Evolutionary conservation across 1,284 basidiomycete genomes (phyloP).

Genomic region (Anthracocystis panici-leucophaei): DNA sequence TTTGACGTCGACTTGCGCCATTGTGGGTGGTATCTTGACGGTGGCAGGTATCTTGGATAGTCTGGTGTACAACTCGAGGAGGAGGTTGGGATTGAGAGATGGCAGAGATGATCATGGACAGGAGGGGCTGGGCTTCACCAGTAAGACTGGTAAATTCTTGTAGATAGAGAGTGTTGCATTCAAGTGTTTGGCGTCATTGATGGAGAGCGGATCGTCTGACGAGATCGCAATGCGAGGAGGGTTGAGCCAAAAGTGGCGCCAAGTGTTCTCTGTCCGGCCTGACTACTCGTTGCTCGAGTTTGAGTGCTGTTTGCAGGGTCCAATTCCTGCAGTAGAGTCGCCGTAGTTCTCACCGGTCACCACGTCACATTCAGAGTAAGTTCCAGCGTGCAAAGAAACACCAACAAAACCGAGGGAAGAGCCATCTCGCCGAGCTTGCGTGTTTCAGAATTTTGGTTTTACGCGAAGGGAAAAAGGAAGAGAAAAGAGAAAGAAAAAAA

Average conservation of each 20-base stretch:
- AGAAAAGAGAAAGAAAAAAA: background rate
- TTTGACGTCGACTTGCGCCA: conserved; percentile 85
- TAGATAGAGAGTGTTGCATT: conserved; percentile 6
- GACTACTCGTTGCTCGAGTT: too few relatives aligned
- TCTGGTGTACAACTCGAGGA: conserved; percentile 77
- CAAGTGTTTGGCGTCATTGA: background rate
- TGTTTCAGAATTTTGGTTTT: too few relatives aligned
- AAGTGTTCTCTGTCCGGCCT: too few relatives aligned
- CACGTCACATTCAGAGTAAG: too few relatives aligned
- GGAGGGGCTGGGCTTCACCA: conserved; percentile 58
- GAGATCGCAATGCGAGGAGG: too few relatives aligned
- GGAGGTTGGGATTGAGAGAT: conserved; percentile 60
- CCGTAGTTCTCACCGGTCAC: too few relatives aligned
- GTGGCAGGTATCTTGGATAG: conserved; percentile 92
- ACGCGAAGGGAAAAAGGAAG: background rate
- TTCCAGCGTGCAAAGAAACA: too few relatives aligned
- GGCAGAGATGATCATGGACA: conserved; percentile 27
- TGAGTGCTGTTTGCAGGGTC: too few relatives aligned
- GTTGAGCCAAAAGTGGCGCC: too few relatives aligned
- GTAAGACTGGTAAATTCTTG: conserved; percentile 56
- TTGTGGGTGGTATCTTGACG: conserved; percentile 95
- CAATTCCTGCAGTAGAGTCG: too few relatives aligned
- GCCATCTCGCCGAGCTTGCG: too few relatives aligned
- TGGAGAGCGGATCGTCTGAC: background rate
- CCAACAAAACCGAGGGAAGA: too few relatives aligned